Percentiles rank a stretch among this genome's conserved stretches.
These are phyloP conservation scores for Xylaria sp. DNA, from an alignment of 2,329 filamentous ascomycete species.

Conservation along the genomic window DNA sequence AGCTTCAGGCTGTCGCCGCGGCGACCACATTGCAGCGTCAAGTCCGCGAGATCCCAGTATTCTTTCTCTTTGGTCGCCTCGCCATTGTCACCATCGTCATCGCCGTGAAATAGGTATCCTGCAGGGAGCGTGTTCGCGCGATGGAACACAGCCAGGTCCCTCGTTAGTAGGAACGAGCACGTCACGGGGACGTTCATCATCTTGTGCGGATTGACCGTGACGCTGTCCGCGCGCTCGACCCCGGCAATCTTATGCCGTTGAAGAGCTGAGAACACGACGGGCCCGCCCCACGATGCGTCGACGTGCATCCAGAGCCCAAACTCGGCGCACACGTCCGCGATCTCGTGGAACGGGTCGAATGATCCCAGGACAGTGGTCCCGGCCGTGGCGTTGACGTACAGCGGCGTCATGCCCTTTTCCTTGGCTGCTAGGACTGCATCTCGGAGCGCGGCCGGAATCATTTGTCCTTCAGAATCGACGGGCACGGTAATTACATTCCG, in stretches of 20 bases:
- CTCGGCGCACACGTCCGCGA: constrained; percentile 75
- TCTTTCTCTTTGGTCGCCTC: constrained; percentile 56
- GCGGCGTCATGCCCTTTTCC: constrained; percentile 77
- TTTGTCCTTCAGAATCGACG: constrained; percentile 77
- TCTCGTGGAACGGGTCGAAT: constrained; percentile 80
- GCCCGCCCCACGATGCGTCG: constrained; percentile 91
- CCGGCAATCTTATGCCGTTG: constrained; percentile 75
- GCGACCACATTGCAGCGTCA: constrained; percentile 93
- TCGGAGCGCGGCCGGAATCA: constrained; percentile 75
- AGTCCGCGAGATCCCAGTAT: constrained; percentile 88
- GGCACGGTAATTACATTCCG: constrained; percentile 77
- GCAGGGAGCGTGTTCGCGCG: constrained; percentile 86
- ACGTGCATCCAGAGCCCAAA: constrained; percentile 91
- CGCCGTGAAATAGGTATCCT: constrained; percentile 82
- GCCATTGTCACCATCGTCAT: constrained; percentile 52
- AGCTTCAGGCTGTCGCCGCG: constrained; percentile 88
- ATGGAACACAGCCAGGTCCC: constrained; percentile 82
- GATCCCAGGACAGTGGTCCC: constrained; percentile 94
- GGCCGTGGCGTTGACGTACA: constrained; percentile 96
- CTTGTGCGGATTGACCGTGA: constrained; percentile 95
- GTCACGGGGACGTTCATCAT: constrained; percentile 94
- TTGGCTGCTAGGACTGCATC: constrained; percentile 70
- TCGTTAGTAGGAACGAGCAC: constrained; percentile 86
- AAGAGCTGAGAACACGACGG: constrained; percentile 77
- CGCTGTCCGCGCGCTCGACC: constrained; percentile 77